Base-by-base conservation (phyloP, 495 filamentous ascomycete genomes). In the Xylaria acuta region DNA sequence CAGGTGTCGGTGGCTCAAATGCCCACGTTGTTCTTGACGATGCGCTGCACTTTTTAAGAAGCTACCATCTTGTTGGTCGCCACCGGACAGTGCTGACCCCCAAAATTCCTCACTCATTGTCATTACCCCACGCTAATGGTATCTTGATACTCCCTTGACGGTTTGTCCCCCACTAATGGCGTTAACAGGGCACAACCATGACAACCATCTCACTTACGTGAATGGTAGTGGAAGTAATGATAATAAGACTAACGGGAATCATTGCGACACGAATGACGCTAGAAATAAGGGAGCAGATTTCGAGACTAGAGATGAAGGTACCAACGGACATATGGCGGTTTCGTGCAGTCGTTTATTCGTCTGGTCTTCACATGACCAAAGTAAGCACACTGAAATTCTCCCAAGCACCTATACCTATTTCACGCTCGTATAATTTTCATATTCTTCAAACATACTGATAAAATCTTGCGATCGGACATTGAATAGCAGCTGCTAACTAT, bases 21-120 rank as follows among this genome's bases (percentile, higher is more conserved):
- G 84, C 85, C 2, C 88, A 91, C 65, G 82, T 80, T 5, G 83
- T 91, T 40, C 60, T 91, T 1, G 88, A 90, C 38, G 78, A 75
- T 47, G 72, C 49, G 47, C 56, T 70, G 3, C 73, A 75, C 62
- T 66, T 69, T 43, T 30, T 72, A 27, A 43, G 64, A 16, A 58
- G 27, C 5, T 69, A 58, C 22, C n/a, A 41, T 59, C 67, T 69
- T 20, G 38, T 43, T 43, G 67, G 51, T n/a, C 34, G n/a, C 22
- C 67, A 69, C 40, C n/a, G 36, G 25, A 59, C 67, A 5, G 14
- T 59, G n/a, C 67, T 30, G 4, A 32, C n/a, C 4, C 67, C 67
- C 0, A 14, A 69, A 12, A 1, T 43, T 25, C 27, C 22, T 22
- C 16, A 1, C 3, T 12, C 16, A 20, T 30, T 32, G 11, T 32